Base-by-base conservation (phyloP, 345 rosid species). In the Linum lewisii region DNA sequence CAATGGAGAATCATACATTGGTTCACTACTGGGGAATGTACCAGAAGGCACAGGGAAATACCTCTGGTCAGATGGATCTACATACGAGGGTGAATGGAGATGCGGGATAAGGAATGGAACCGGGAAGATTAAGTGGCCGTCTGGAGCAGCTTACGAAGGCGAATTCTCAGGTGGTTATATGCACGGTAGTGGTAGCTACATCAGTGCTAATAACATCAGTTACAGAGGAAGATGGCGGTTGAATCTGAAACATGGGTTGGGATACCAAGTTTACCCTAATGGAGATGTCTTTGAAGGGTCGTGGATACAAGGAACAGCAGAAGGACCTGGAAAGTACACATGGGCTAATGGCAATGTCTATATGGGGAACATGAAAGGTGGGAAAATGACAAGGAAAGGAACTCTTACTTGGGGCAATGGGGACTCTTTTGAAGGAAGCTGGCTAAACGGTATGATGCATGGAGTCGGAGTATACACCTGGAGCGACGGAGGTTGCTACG, bases 351-450 rank as follows among this genome's bases (percentile, higher is more conserved):
- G 86, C 36, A 88, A 93, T 64, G 68, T 81, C 15, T 88, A 86
- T 74, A 62, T 77, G 4, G 97, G 99, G 60, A 80, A 86, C 75
- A 93, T 93, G 90, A 89, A 85, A 75, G 88, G 83, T 52, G 95
- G 97, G 21, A 86, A 86, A 75, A 93, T 87, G 97, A 85, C 95
- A 0, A 95, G 97, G 19, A 93, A 84, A 68, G 97, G 97, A 60
- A 93, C 85, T 54, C 75, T 93, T 53, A 82, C 95, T 56, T 86
- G 97, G 97, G 78, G 42, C 62, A 85, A 79, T 22, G 90, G 91
- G 2, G 88, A 88, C 62, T 86, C 90, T 1, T 93, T 79, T 62
- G 99, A 93, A 79, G 99, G 99, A 66, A 82, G 81, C 69, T 93
- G 97, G 95, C 74, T 81, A 69, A 88, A 85, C 55, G 86, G 90